Base-by-base conservation (phyloP, 2,329 filamentous ascomycete genomes). In the Alternaria sp. region DNA sequence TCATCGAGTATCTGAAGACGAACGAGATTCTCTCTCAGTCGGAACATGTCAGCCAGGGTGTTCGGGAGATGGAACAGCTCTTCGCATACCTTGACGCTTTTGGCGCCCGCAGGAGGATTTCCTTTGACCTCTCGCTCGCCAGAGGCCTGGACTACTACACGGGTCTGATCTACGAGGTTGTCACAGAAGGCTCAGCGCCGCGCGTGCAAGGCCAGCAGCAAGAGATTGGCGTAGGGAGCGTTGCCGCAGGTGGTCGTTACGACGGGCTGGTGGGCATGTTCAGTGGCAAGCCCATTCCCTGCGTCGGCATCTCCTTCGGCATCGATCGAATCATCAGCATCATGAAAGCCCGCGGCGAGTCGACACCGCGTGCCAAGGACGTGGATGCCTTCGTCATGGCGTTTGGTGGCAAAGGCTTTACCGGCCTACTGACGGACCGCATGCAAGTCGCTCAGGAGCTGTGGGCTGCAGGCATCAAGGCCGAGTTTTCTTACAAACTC, bases 231-330 rank as follows among this genome's bases (percentile, higher is more conserved):
- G 90, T 97, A 10, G 93, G 93, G 63, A 94, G 90, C 74, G 89
- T 97, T 46, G 93, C 93, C 42, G 93, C 93, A 4, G 93, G 93
- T 73, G 92, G 93, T 42, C 89, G 93, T 61, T 97, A 97, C 78
- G 94, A 97, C 78, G 90, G 95, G 74, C 85, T 97, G 4, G 94
- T 97, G 5, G 91, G 91, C 80, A 97, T 97, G 92, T 97, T 97
- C 82, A 89, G 87, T 55, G 89, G 89, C 70, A 94, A 93, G 80
- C 88, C 93, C 74, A 92, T 97, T 55, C 94, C 92, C n/a, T 94
- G 91, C 68, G 90, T 95, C 5, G 91, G 91, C 62, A 91, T 96
- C 67, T 97, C 93, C 2, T 97, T 98, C 73, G 94, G 94, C 54
- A 92, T 97, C 48, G 94, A 98, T 78, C 89, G 94, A 69, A 97